These are phyloP conservation scores for Phytopythium oedochilum DNA, from an alignment of 352 stramenopile species.

Conservation along the genomic window DNA sequence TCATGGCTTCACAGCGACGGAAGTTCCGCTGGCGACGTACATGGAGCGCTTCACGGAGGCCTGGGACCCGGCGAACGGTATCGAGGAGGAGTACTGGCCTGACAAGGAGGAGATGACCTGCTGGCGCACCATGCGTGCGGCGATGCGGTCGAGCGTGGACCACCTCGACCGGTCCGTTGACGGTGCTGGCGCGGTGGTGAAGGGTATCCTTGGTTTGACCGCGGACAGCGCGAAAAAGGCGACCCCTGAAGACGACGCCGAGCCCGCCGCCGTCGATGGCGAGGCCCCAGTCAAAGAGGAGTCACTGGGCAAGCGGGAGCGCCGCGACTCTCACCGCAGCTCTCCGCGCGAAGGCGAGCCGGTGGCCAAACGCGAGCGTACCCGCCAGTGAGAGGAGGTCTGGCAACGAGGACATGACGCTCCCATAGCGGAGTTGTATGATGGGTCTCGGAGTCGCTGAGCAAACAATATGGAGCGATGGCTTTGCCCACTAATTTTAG, in stretches of 20 bases:
- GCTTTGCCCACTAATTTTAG: not conserved
- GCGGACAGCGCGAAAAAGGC: conserved; percentile 15
- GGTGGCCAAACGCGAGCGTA: conserved; percentile 26
- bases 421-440: not conserved
- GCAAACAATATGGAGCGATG: not conserved
- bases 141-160: conserved; percentile 73
- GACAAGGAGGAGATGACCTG: conserved; percentile 91
- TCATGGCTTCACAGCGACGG: conserved; percentile 38
- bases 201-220: conserved; percentile 54
- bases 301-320: conserved; percentile 21
- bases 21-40: conserved; percentile 73
- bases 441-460: not conserved
- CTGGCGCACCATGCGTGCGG: conserved; percentile 77
- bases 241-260: not conserved
- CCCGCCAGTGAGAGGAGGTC: conserved; percentile 26
- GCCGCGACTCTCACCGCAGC: conserved; percentile 25
- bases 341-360: conserved; percentile 15
- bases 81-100: conserved; percentile 95
- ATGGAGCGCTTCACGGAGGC: conserved; percentile 90
- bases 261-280: not conserved
- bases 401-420: not conserved
- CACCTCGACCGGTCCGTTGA: conserved; percentile 62
- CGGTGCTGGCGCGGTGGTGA: conserved; percentile 60
- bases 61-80: conserved; percentile 93
- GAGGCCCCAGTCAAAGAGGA: conserved; percentile 6